phyloP scores from a whole-genome alignment of 306 rosid species.

The Crotalaria pallida region DNA sequence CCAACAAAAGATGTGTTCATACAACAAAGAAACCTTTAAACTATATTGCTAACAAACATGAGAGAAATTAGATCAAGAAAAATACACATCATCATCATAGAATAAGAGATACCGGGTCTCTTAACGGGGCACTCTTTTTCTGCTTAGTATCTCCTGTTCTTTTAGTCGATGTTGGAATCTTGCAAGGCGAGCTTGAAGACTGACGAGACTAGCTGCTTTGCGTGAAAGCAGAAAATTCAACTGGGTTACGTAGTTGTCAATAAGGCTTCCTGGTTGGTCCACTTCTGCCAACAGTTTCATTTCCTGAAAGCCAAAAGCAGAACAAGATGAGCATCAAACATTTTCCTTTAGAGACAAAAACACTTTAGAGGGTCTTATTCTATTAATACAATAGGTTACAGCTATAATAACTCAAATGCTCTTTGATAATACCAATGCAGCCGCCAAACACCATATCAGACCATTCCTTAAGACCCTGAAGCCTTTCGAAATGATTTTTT shows the following conservation, averaged over 20 bases:
- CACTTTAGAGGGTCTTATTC: no score
- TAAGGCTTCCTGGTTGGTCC: conserved; percentile 92
- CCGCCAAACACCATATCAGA: neutral
- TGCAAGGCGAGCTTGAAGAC: conserved; percentile 92
- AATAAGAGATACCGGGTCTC: conserved; percentile 20
- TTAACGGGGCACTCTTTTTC: conserved; percentile 83
- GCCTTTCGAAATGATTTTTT: neutral
- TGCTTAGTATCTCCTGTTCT: conserved; percentile 87
- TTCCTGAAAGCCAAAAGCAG: conserved; percentile 50
- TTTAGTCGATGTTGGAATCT: conserved; percentile 92
- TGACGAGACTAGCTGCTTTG: conserved; percentile 84
- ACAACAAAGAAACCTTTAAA: conserved; percentile 10
- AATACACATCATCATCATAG: conserved; percentile 22
- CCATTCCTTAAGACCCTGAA: neutral
- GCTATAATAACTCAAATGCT: neutral
- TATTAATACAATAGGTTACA: neutral
- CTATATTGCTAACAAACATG: conserved; percentile 26
- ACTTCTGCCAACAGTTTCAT: conserved; percentile 95
- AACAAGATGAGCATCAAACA: conserved; percentile 9
- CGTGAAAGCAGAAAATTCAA: conserved; percentile 87
- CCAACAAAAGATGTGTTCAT: conserved; percentile 13
- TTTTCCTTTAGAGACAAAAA: no score
- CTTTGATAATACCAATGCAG: neutral
- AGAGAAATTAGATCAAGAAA: conserved; percentile 28
- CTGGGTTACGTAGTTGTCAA: conserved; percentile 84